A percentile compares a stretch with the other conserved stretches of the same genome.
These are phyloP conservation scores for Pontederia crassipes DNA, from an alignment of 176 grass and related monocot species.

Conservation along the genomic window DNA sequence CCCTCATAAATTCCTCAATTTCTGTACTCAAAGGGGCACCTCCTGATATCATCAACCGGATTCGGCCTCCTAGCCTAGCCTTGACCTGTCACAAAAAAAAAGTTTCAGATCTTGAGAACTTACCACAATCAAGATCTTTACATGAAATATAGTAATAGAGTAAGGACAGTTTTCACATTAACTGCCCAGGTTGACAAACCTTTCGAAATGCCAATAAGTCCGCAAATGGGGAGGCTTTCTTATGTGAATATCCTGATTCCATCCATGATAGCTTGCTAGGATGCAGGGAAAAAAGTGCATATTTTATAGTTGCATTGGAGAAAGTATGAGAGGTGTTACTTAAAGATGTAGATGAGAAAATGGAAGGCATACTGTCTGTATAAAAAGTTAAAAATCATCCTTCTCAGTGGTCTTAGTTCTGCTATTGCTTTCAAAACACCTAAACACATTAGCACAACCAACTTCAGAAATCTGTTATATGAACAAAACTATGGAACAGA, in stretches of 20 bases:
- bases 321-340: too few relatives aligned
- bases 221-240: constrained; percentile 78
- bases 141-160: background rate
- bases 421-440: constrained; percentile 74
- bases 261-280: constrained; percentile 72
- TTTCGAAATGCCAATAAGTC: constrained; percentile 87
- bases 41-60: constrained; percentile 89
- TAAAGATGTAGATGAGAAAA: too few relatives aligned
- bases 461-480: background rate
- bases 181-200: constrained; percentile 17
- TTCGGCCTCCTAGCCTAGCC: constrained; percentile 74
- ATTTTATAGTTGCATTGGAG: too few relatives aligned
- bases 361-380: constrained; percentile 51
- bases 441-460: constrained; percentile 18
- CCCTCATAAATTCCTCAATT: constrained; percentile 93
- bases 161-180: too few relatives aligned
- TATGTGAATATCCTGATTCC: constrained; percentile 73
- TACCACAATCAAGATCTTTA: too few relatives aligned
- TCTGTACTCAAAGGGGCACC: constrained; percentile 82
- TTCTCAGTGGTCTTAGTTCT: constrained; percentile 79
- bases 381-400: constrained; percentile 89
- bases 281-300: background rate
- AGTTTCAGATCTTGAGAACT: background rate
- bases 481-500: background rate
- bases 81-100: constrained; percentile 48